phyloP scores from a whole-genome alignment of 169 alveolate genomes.

The Eimeria praecox region DNA sequence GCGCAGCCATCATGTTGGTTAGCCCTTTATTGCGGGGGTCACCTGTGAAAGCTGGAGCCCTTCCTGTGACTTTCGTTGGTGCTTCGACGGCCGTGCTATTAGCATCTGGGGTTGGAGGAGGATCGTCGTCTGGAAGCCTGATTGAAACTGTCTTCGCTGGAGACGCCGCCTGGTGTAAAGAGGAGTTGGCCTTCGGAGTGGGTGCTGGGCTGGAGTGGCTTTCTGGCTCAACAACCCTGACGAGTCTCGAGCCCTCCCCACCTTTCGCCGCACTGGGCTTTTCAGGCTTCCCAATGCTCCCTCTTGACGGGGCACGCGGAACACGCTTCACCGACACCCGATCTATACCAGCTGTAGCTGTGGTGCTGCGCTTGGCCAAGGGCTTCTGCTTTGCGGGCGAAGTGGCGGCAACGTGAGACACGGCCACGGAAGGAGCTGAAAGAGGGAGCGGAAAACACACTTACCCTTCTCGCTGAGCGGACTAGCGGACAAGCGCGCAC shows the following conservation, averaged over 20 bases:
- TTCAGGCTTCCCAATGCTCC: slow-evolving; percentile 22
- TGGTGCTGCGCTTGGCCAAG: neutral
- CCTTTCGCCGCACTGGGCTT: slow-evolving; percentile 65
- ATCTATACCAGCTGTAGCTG: slow-evolving; percentile 25
- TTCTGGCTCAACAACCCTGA: slow-evolving; percentile 19
- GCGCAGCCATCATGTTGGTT: slow-evolving; percentile 80
- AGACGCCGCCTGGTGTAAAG: neutral
- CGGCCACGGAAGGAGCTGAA: slow-evolving; percentile 1
- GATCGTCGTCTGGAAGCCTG: neutral
- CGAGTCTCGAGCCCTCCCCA: slow-evolving; percentile 77
- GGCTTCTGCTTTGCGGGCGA: slow-evolving; percentile 40
- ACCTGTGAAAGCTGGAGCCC: slow-evolving; percentile 83
- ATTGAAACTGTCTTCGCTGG: neutral
- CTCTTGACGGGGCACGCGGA: slow-evolving; percentile 58
- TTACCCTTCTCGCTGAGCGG: neutral
- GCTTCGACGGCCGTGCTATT: slow-evolving; percentile 25
- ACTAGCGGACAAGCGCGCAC: neutral
- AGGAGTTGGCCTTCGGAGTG: neutral
- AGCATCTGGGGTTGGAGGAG: neutral
- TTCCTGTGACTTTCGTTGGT: slow-evolving; percentile 44
- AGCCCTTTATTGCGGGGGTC: slow-evolving; percentile 83
- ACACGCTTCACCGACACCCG: slow-evolving; percentile 13
- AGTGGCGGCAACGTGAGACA: slow-evolving; percentile 7
- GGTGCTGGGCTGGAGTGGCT: slow-evolving; percentile 9
- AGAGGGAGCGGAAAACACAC: neutral